These are phyloP conservation scores for Spergularia bocconei DNA, from an alignment of 148 eudicot species.

Conservation along the genomic window DNA sequence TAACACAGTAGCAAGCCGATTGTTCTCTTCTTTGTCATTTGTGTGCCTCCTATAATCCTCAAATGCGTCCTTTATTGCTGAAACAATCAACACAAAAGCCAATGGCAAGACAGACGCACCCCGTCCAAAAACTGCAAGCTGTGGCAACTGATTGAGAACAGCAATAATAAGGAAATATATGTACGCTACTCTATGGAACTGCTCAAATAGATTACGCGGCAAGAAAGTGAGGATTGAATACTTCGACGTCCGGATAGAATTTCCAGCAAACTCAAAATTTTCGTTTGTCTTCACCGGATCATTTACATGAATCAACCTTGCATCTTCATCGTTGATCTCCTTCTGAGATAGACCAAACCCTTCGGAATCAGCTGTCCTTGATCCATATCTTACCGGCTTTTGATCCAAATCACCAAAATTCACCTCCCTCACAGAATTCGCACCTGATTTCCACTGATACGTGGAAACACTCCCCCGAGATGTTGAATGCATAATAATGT, in stretches of 20 bases:
- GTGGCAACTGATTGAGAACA: conserved; percentile 90
- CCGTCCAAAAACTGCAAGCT: conserved; percentile 91
- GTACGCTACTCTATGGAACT: conserved; percentile 95
- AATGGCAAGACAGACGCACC: conserved; percentile 87
- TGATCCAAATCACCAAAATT: conserved; percentile 51
- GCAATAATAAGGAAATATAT: conserved; percentile 90
- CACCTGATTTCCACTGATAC: conserved; percentile 37
- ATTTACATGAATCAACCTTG: conserved; percentile 76
- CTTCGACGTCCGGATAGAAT: conserved; percentile 83
- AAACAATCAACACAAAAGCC: conserved; percentile 78
- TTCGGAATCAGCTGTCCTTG: conserved; percentile 67
- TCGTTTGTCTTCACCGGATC: conserved; percentile 80
- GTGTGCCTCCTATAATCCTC: conserved; percentile 89
- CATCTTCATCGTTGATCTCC: conserved; percentile 84
- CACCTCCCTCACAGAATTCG: conserved; percentile 58
- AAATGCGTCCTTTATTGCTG: conserved; percentile 90
- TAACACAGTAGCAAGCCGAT: conserved; percentile 61
- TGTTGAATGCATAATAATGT: conserved; percentile 25
- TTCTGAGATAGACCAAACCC: conserved; percentile 64
- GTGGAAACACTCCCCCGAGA: conserved; percentile 55
- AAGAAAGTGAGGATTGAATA: conserved; percentile 81
- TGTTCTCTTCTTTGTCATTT: conserved; percentile 83
- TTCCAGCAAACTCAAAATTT: conserved; percentile 72
- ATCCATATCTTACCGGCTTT: conserved; percentile 60
- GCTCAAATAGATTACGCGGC: conserved; percentile 93